Conservation (phyloP, 2,329 filamentous ascomycete species). For the Neophaeococcomyces mojaviensis region DNA sequence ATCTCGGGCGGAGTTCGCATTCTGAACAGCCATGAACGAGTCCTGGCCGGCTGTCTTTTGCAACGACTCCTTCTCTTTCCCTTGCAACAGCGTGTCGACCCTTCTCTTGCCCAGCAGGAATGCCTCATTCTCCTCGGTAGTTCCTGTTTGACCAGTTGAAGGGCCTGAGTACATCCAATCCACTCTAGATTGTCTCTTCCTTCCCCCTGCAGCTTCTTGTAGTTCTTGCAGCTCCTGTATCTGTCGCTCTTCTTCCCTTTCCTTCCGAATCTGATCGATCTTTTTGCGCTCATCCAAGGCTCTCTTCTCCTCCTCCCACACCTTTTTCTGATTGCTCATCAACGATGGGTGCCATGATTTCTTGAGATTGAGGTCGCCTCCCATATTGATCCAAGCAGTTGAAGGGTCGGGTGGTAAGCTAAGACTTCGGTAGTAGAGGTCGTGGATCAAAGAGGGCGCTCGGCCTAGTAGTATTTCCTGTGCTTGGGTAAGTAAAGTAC, state of each 20-base stretch:
- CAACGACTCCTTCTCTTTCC: slow-evolving; percentile 70
- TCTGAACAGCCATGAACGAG: slow-evolving; percentile 56
- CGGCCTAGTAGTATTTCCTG: no score
- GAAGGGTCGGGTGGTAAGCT: not conserved
- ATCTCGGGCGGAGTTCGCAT: slow-evolving; percentile 68
- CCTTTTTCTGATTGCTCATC: slow-evolving; percentile 80
- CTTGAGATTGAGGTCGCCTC: slow-evolving; percentile 73
- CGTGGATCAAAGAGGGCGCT: no score
- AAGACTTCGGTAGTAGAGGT: no score
- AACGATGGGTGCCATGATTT: slow-evolving; percentile 86
- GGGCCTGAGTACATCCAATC: slow-evolving; percentile 99
- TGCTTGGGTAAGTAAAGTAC: no score
- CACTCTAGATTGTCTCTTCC: slow-evolving; percentile 71
- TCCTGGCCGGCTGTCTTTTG: slow-evolving; percentile 65
- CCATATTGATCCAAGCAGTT: slow-evolving; percentile 49
- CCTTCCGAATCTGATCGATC: slow-evolving; percentile 82
- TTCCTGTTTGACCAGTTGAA: slow-evolving; percentile 64
- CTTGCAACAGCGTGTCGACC: slow-evolving; percentile 80
- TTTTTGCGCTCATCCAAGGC: slow-evolving; percentile 92
- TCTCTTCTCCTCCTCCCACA: slow-evolving; percentile 86
- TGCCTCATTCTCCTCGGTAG: slow-evolving; percentile 81
- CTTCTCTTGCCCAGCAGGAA: slow-evolving; percentile 87
- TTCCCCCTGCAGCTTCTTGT: slow-evolving; percentile 80
- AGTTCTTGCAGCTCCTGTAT: slow-evolving; percentile 87
- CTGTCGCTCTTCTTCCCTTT: slow-evolving; percentile 86